A percentile compares a stretch with the other conserved stretches of the same genome.
Evolutionary conservation across 257 asterid genomes (phyloP).

Genomic region (Solanum rostratum): DNA sequence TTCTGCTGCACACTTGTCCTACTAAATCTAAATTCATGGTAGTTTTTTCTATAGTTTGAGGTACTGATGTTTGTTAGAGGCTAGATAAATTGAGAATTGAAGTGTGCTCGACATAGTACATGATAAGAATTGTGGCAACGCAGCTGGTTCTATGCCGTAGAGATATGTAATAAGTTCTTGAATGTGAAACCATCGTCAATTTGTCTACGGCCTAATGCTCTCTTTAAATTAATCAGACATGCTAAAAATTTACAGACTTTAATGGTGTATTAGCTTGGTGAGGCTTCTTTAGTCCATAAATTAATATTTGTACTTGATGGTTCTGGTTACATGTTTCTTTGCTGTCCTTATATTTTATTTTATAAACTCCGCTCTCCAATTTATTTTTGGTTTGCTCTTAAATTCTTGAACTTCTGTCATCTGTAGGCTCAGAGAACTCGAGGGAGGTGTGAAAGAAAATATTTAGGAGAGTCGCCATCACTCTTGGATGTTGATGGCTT

Average conservation of each 20-base stretch:
- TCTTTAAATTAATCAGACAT: not conserved
- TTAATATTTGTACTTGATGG: not conserved
- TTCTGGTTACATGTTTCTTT: not conserved
- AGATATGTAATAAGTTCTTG: no score
- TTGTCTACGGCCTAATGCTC: not conserved
- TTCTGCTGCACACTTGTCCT: no score
- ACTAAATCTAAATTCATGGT: no score
- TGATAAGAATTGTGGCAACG: no score
- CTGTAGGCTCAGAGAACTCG: conserved; percentile 12
- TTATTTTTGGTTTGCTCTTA: not conserved
- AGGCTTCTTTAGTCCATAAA: not conserved
- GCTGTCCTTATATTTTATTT: not conserved
- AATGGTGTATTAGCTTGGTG: not conserved
- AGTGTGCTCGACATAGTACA: no score
- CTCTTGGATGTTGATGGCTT: not conserved
- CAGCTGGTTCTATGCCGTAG: no score
- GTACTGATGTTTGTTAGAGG: not conserved
- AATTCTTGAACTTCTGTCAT: not conserved
- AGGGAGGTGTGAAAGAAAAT: not conserved
- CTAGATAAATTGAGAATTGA: not conserved
- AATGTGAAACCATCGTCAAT: not conserved
- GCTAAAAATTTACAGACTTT: not conserved
- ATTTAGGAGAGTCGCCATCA: not conserved
- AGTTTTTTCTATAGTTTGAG: not conserved
- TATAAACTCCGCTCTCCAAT: not conserved